Evolutionary conservation across 2,329 filamentous ascomycete genomes (phyloP).

Genomic region (Trichophaea hybrida): DNA sequence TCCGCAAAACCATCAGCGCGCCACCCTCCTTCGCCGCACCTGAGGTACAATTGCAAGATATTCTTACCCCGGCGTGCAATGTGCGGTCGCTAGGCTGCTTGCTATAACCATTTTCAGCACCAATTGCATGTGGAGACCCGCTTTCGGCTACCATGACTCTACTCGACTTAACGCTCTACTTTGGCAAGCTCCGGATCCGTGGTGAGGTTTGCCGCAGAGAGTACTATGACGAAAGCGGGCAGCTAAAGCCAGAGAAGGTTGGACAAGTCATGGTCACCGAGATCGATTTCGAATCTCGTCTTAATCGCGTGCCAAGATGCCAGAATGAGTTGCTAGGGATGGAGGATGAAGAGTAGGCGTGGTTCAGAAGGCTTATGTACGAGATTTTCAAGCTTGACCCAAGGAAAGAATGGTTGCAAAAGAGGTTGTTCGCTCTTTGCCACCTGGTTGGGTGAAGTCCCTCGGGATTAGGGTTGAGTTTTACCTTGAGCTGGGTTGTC

Average conservation of each 20-base stretch:
- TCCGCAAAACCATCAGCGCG: neutral
- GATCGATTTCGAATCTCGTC: neutral
- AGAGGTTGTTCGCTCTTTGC: neutral
- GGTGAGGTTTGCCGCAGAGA: neutral
- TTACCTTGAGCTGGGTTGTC: too few species aligned
- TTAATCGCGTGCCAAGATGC: neutral
- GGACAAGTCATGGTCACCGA: neutral
- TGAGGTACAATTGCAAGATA: neutral
- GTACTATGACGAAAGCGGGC: neutral
- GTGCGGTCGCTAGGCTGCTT: neutral
- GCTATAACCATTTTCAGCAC: neutral
- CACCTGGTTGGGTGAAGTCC: neutral
- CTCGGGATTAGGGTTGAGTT: too few species aligned
- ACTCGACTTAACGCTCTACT: neutral
- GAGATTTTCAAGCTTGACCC: slow-evolving; percentile 1
- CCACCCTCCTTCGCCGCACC: neutral
- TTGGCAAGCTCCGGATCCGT: neutral
- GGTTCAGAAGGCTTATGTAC: neutral
- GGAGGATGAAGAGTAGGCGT: neutral
- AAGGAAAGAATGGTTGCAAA: slow-evolving; percentile 1
- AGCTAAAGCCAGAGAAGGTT: neutral
- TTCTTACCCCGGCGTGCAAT: neutral
- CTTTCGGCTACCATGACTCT: neutral
- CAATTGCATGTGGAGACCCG: neutral
- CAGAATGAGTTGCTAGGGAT: neutral